Evolutionary conservation across 352 stramenopile genomes (phyloP).

Genomic region (Pythium aristosporum): DNA sequence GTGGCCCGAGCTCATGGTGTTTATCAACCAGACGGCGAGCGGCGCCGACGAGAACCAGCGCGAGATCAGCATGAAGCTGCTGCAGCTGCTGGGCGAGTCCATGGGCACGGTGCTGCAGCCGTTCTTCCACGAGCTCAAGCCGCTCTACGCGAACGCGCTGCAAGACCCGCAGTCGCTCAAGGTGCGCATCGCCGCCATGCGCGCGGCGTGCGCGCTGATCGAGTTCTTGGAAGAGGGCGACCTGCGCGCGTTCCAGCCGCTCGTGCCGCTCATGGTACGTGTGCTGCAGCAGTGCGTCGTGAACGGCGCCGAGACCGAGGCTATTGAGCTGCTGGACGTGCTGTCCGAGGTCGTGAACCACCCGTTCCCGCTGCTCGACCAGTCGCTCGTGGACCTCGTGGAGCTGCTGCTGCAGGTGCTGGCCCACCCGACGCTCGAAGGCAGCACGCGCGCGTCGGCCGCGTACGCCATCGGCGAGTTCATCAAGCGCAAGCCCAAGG

Average conservation of each 20-base stretch:
- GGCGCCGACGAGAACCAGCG: slow-evolving; percentile 82
- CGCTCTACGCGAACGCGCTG: slow-evolving; percentile 63
- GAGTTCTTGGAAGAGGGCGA: slow-evolving; percentile 83
- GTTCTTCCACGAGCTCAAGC: slow-evolving; percentile 82
- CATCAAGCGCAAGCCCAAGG: slow-evolving; percentile 89
- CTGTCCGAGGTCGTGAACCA: slow-evolving; percentile 85
- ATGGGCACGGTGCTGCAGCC: slow-evolving; percentile 87
- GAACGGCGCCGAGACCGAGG: slow-evolving; percentile 70
- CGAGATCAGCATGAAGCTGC: slow-evolving; percentile 93
- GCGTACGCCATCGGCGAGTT: slow-evolving; percentile 83
- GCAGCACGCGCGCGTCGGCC: slow-evolving; percentile 75
- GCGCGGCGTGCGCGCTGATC: slow-evolving; percentile 71
- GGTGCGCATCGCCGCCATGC: slow-evolving; percentile 81
- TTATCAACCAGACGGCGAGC: slow-evolving; percentile 89
- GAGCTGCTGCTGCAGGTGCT: slow-evolving; percentile 85
- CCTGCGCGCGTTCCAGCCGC: slow-evolving; percentile 62
- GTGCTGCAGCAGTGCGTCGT: slow-evolving; percentile 84
- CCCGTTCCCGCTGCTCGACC: slow-evolving; percentile 82
- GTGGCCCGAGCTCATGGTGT: slow-evolving; percentile 94
- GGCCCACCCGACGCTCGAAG: slow-evolving; percentile 69
- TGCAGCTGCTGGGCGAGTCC: slow-evolving; percentile 92
- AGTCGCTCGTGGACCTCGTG: slow-evolving; percentile 78
- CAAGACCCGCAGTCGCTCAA: slow-evolving; percentile 82
- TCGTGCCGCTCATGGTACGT: slow-evolving; percentile 84
- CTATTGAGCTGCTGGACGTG: slow-evolving; percentile 86